Evolutionary conservation across 202 grass and related monocot species (phyloP), one percentile per base, ranked within the genome.

Genomic region (Eragrostis tef): DNA sequence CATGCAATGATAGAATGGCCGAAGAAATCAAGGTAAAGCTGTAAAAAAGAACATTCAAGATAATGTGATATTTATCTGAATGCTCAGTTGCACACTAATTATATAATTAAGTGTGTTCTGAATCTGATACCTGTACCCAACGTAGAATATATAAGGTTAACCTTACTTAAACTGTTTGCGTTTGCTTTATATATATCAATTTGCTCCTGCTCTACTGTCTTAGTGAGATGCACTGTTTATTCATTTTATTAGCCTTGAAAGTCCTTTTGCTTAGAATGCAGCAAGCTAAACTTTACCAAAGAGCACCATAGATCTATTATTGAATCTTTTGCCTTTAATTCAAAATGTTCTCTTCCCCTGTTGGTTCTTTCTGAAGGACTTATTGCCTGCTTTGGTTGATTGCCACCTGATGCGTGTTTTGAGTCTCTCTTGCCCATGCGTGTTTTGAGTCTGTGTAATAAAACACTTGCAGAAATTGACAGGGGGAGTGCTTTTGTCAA

Each of bases 21-120:
- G 92, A 94, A 83, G 95, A 93, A 93, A 91, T 98, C 73, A 94
- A 83, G 95, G 95, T 94, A 84, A 78, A 82, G 3, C 19, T 49
- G 19, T 62, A 62, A 9, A 61, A 52, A 58, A 26, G 4, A 6
- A 56, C 29, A 31, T 45, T 73, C 14, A 67, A 59, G 67, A 31
- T 27, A 52, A 12, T 77, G 24, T 47, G 15, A 21, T 21, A 64
- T 34, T 84, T 81, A 57, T 76, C 20, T 54, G 14, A 45, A 19
- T 81, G 56, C 66, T 46, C 45, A 34, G 5, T 16, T 50, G 9
- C 26, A 51, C 15, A 2, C n/a, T 29, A 52, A 43, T 67, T 48
- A 4, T 27, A 15, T 74, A 13, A 6, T 71, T 49, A 65, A 65
- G 15, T 51, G 49, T 67, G 5, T 50, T n/a, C n/a, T 22, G 3